These are phyloP conservation scores for Metarhizium anisopliae DNA, from an alignment of 2,329 filamentous ascomycete species.

Conservation along the genomic window DNA sequence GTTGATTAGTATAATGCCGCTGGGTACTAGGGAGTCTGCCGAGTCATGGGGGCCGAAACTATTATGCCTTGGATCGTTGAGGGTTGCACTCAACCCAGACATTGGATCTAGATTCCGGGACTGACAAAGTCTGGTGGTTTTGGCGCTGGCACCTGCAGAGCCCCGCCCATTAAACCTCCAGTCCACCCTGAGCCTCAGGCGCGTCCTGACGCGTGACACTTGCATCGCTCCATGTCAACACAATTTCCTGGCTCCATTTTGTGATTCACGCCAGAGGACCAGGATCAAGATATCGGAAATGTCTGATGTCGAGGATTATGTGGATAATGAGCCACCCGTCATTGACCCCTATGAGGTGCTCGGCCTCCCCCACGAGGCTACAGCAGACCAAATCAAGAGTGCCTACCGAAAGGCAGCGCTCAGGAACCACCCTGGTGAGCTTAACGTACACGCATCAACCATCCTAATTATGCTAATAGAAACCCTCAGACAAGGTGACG, in stretches of 20 bases:
- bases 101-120: neutral
- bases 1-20: neutral
- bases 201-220: conserved; percentile 11
- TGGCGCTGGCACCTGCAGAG: neutral
- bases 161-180: conserved; percentile 5
- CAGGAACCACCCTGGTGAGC: conserved; percentile 72
- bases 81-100: neutral
- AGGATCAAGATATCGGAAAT: conserved; percentile 20
- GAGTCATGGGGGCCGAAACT: neutral
- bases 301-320: conserved; percentile 42
- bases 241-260: neutral
- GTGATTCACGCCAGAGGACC: neutral
- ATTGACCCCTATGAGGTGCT: conserved; percentile 78
- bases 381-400: conserved; percentile 71
- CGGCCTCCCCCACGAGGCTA: conserved; percentile 59
- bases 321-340: conserved; percentile 48
- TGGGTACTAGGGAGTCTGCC: neutral
- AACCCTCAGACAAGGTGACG: conserved; percentile 60
- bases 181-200: neutral
- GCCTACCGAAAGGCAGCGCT: conserved; percentile 89
- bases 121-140: neutral
- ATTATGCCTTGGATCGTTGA: neutral
- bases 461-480: neutral
- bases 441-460: neutral
- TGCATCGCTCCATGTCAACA: neutral